phyloP scores from a whole-genome alignment of 108 stramenopile genomes.

The Cyclotella choctawhatcheeana region DNA sequence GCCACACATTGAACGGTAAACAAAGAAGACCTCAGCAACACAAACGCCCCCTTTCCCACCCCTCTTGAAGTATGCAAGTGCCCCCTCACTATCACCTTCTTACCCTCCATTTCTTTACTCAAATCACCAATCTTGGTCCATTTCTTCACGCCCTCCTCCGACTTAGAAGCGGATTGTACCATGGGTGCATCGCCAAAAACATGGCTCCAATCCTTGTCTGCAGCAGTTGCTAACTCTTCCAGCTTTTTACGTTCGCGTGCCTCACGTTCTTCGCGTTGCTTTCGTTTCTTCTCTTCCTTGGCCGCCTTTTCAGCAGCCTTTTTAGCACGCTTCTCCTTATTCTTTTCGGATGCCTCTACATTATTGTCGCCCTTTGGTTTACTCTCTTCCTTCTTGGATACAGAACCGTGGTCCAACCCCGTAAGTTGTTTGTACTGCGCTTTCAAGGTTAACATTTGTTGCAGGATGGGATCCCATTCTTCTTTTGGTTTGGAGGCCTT shows the following conservation, averaged over 20 bases:
- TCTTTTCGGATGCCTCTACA: conserved; percentile 79
- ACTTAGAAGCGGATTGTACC: conserved; percentile 65
- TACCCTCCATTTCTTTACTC: conserved; percentile 73
- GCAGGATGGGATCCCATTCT: conserved; percentile 77
- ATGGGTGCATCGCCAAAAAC: conserved; percentile 91
- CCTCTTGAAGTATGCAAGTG: conserved; percentile 81
- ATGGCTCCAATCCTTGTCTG: conserved; percentile 67
- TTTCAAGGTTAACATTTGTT: conserved; percentile 80
- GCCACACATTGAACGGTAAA: conserved; percentile 95
- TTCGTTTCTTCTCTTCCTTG: conserved; percentile 89
- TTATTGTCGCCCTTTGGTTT: conserved; percentile 35
- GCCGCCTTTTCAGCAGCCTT: conserved; percentile 82
- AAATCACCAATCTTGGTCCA: conserved; percentile 88
- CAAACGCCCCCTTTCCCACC: conserved; percentile 96
- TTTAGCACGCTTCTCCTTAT: conserved; percentile 81
- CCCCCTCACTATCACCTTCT: conserved; percentile 88
- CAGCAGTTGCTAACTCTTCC: conserved; percentile 72
- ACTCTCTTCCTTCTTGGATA: conserved; percentile 37
- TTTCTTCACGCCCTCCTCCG: conserved; percentile 51
- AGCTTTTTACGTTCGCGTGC: conserved; percentile 83
- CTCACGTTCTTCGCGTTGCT: conserved; percentile 82
- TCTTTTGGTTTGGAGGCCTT: conserved; percentile 73
- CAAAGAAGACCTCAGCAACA: conserved; percentile 90
- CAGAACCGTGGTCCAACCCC: conserved; percentile 69
- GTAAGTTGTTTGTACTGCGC: conserved; percentile 73